Evolutionary conservation across 2,329 filamentous ascomycete genomes (phyloP), one percentile per base, ranked within the genome.

Genomic region (Colletotrichum liaoningense): DNA sequence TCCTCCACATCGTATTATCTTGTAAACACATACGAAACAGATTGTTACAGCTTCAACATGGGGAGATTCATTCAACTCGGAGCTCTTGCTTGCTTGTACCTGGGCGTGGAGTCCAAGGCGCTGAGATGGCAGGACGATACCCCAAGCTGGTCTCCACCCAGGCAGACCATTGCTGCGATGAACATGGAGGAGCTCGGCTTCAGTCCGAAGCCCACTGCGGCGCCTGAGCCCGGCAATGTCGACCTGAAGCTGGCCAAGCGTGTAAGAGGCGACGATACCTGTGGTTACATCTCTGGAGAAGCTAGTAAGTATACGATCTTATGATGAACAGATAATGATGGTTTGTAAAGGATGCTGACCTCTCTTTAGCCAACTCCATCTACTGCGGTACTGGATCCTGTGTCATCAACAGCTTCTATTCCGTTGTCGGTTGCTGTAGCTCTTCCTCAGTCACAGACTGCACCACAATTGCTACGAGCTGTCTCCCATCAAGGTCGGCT

Each of bases 361-460:
- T 19, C 8, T 19, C 14, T 6, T 8, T 58, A 74, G 73, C 70
- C 19, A 46, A 63, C 14, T 77, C 81, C 1, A 68, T 83, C 2
- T 80, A 79, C 70, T 83, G 82, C 72, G 74, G 71, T 7, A 46
- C 63, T 4, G 76, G 75, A 7, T 69, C 58, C 19, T 83, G 81
- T 63, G 78, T 79, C 14, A 78, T 75, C 75, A 81, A 83, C 78
- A 75, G 75, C 42, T n/a, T 69, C 30, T 65, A 75, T 52, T 78
- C 68, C 2, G 69, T 77, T 4, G 75, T 80, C 9, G 81, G 81
- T 42, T 83, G 82, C 76, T 83, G 82, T 46, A 75, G 78, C 52
- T 76, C 65, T 30, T 38, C 22, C 79, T 80, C 73, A 64, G 69
- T 8, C 59, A 80, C 35, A 72, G 60, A 73, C 33, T 74, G 73